These are phyloP conservation scores for Beauveria bassiana DNA, from an alignment of 2,329 filamentous ascomycete species.

Conservation along the genomic window DNA sequence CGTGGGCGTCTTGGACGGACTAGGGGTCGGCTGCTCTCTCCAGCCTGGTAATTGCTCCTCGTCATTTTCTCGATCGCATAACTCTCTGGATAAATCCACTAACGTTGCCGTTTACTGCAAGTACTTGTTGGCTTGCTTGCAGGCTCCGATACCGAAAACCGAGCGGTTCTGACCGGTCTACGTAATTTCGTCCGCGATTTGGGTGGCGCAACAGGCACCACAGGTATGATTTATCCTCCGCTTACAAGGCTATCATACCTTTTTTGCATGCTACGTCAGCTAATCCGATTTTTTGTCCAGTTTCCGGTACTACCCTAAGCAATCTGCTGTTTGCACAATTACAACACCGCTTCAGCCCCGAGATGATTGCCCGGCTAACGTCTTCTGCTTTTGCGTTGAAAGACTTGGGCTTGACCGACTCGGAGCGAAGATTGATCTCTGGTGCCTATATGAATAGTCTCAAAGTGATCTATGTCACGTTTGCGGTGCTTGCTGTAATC, in stretches of 20 bases:
- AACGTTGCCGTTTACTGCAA: neutral
- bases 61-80: neutral
- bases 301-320: neutral
- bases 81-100: neutral
- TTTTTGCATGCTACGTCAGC: neutral
- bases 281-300: neutral
- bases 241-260: too few relatives aligned
- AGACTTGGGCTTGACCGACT: neutral
- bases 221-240: neutral
- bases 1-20: neutral
- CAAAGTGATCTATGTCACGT: neutral
- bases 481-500: neutral
- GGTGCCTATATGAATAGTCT: neutral
- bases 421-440: neutral
- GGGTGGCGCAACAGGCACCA: conserved; percentile 1
- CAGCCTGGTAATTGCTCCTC: neutral
- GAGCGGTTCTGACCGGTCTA: neutral
- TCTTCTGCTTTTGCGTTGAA: conserved; percentile 2
- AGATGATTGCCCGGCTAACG: neutral
- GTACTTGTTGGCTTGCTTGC: neutral
- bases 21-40: conserved; percentile 1
- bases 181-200: conserved; percentile 3
- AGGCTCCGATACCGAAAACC: neutral
- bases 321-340: neutral
- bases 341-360: neutral